Percentiles rank a stretch among this genome's conserved stretches.
Conservation (phyloP, 1,284 basidiomycete genomes). For the Moesziomyces globuligerus region DNA sequence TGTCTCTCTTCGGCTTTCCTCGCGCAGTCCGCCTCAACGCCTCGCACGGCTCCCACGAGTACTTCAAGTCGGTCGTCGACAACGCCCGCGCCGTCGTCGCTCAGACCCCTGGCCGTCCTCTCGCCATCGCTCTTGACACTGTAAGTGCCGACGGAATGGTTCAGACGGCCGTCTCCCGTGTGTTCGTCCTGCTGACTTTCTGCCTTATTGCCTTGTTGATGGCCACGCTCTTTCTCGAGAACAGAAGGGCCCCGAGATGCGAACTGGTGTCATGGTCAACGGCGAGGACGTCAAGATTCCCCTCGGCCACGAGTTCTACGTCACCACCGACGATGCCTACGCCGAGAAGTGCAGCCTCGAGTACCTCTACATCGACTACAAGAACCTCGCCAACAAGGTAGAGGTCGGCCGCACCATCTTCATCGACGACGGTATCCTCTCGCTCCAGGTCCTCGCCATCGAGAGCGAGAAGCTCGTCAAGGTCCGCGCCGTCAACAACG, state of each 20-base stretch:
- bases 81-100: slow-evolving; percentile 62
- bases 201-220: too few species aligned
- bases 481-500: slow-evolving; percentile 92
- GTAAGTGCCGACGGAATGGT: slow-evolving; percentile 68
- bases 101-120: slow-evolving; percentile 77
- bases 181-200: slow-evolving; percentile 9
- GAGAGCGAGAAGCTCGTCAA: slow-evolving; percentile 65
- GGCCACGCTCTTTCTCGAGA: slow-evolving; percentile 1
- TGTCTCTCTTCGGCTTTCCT: too few species aligned
- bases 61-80: slow-evolving; percentile 66
- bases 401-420: slow-evolving; percentile 95
- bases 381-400: slow-evolving; percentile 94
- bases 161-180: neutral
- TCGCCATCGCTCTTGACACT: slow-evolving; percentile 98
- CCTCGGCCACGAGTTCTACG: slow-evolving; percentile 92
- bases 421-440: slow-evolving; percentile 96
- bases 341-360: slow-evolving; percentile 84
- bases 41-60: slow-evolving; percentile 64
- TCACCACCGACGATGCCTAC: slow-evolving; percentile 86
- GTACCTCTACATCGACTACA: slow-evolving; percentile 71
- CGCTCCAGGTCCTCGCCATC: slow-evolving; percentile 88
- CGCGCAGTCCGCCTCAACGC: slow-evolving; percentile 65
- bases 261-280: slow-evolving; percentile 91
- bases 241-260: slow-evolving; percentile 98
- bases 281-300: slow-evolving; percentile 84